Conservation (phyloP, 495 filamentous ascomycete genomes). For the Penicillium canescens region DNA sequence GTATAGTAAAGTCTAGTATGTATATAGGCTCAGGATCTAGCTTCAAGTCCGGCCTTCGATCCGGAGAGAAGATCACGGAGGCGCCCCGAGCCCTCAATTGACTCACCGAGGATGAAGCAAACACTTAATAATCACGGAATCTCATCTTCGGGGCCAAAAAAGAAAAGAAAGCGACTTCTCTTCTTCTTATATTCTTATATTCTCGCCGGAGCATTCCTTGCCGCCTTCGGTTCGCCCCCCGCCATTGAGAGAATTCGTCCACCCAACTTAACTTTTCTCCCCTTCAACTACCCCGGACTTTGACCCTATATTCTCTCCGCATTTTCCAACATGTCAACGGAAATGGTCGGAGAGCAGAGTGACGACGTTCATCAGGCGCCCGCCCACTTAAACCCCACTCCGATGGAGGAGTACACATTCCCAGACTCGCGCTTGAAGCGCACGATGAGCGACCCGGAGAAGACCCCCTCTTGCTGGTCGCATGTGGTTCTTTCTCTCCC, state of each 20-base stretch:
- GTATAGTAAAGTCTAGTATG: background rate
- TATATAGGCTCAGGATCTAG: too few species aligned
- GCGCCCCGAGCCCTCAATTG: slow-evolving; percentile 19
- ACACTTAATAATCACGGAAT: slow-evolving; percentile 22
- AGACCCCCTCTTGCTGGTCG: slow-evolving; percentile 79
- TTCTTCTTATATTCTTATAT: background rate
- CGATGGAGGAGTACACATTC: slow-evolving; percentile 66
- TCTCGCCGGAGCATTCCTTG: slow-evolving; percentile 15
- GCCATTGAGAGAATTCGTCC: background rate
- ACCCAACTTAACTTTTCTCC: slow-evolving; percentile 3
- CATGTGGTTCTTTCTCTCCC: slow-evolving; percentile 88
- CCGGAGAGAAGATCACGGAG: slow-evolving; percentile 9
- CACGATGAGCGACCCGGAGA: slow-evolving; percentile 64
- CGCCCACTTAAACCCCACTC: slow-evolving; percentile 23
- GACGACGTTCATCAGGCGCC: slow-evolving; percentile 31
- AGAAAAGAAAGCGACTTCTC: background rate
- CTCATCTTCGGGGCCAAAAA: background rate
- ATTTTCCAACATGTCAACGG: slow-evolving; percentile 25
- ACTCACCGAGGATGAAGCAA: slow-evolving; percentile 23
- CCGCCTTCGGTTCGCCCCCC: slow-evolving; percentile 18
- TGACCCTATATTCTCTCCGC: slow-evolving; percentile 1
- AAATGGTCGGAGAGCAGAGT: slow-evolving; percentile 31
- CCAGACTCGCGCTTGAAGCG: slow-evolving; percentile 68
- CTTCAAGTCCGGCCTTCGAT: background rate
- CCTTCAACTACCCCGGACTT: background rate